phyloP scores from a whole-genome alignment of 2,329 filamentous ascomycete species.

The Ascochyta koolunga region DNA sequence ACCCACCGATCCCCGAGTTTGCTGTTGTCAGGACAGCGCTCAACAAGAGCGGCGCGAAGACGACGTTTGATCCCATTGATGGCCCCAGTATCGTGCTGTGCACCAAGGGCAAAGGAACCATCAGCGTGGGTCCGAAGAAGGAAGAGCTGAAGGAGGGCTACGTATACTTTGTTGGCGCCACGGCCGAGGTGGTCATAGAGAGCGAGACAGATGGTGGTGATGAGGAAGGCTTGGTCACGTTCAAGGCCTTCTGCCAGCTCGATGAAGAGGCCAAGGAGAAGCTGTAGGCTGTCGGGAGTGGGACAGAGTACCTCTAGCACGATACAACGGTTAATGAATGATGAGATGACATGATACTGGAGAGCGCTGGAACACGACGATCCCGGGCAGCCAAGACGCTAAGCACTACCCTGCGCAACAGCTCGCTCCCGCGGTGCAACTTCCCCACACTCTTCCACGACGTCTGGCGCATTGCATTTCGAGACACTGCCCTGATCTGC shows the following conservation, averaged over 20 bases:
- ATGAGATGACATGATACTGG: too few relatives aligned
- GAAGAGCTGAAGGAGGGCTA: slow-evolving; percentile 65
- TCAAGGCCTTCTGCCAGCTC: slow-evolving; percentile 93
- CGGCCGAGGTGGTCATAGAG: slow-evolving; percentile 81
- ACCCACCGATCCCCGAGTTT: slow-evolving; percentile 97
- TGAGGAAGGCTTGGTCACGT: slow-evolving; percentile 76
- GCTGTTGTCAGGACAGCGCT: slow-evolving; percentile 83
- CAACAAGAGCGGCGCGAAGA: slow-evolving; percentile 73
- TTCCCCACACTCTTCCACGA: slow-evolving; percentile 7
- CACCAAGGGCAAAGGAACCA: slow-evolving; percentile 80
- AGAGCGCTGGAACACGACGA: background rate
- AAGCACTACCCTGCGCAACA: slow-evolving; percentile 5
- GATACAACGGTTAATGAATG: background rate
- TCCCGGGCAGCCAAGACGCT: slow-evolving; percentile 3
- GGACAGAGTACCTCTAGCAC: background rate
- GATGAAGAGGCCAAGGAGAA: slow-evolving; percentile 36
- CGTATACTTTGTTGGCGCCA: slow-evolving; percentile 75
- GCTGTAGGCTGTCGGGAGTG: slow-evolving; percentile 18
- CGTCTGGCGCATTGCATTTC: slow-evolving; percentile 3
- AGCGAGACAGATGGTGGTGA: slow-evolving; percentile 57
- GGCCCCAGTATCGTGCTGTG: slow-evolving; percentile 94
- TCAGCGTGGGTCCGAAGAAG: slow-evolving; percentile 81
- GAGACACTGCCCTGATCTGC: too few relatives aligned
- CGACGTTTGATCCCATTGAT: slow-evolving; percentile 83
- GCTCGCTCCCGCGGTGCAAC: slow-evolving; percentile 15